A percentile compares a stretch with the other conserved stretches of the same genome.
Conservation (phyloP, 805 yeast species). For the Jamesozyma spencerorum region DNA sequence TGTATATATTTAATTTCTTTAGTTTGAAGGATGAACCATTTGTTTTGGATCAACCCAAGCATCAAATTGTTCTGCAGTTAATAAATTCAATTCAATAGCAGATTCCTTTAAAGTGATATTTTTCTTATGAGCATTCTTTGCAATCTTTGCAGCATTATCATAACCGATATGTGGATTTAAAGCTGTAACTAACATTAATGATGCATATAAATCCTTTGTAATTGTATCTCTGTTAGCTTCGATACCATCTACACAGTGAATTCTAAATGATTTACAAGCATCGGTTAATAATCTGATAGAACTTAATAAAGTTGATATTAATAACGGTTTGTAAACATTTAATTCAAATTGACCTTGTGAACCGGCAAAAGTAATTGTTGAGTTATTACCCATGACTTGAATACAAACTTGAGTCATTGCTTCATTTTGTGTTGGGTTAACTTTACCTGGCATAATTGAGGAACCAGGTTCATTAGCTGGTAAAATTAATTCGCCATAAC, state of each 20-base stretch:
- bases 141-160: constrained; percentile 94
- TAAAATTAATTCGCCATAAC: constrained; percentile 88
- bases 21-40: constrained; percentile 84
- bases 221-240: constrained; percentile 82
- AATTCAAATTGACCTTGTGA: constrained; percentile 98
- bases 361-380: constrained; percentile 93
- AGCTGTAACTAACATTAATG: constrained; percentile 96
- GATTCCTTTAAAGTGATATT: constrained; percentile 92
- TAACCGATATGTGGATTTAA: constrained; percentile 98
- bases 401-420: constrained; percentile 97
- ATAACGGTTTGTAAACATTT: constrained; percentile 94
- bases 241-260: constrained; percentile 92
- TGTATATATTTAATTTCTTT: constrained; percentile 4
- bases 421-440: constrained; percentile 98
- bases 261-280: constrained; percentile 81
- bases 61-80: constrained; percentile 80
- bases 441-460: constrained; percentile 99
- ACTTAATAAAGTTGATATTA: constrained; percentile 82
- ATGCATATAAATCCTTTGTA: constrained; percentile 79
- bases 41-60: constrained; percentile 96
- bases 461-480: constrained; percentile 99
- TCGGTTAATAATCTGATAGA: constrained; percentile 86
- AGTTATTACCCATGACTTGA: constrained; percentile 95
- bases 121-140: constrained; percentile 97
- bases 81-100: constrained; percentile 82